Conservation (phyloP, 495 filamentous ascomycete species). For the Aspergillus avenaceus region DNA sequence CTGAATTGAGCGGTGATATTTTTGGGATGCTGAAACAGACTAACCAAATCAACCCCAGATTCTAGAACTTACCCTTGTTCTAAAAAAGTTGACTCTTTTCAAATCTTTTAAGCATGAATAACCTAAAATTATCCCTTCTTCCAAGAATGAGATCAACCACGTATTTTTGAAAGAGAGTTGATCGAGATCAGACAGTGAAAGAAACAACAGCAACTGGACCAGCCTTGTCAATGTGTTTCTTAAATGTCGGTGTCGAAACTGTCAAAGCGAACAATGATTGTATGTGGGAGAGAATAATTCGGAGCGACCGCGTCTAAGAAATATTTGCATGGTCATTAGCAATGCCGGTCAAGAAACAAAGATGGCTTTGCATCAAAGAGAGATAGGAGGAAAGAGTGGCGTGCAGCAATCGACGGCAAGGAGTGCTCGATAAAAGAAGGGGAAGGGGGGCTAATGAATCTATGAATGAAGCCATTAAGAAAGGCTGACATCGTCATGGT, state of each 20-base stretch:
- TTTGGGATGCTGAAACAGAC: not conserved
- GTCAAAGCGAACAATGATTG: not conserved
- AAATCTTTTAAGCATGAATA: slow-evolving; percentile 1
- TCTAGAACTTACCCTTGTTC: slow-evolving; percentile 5
- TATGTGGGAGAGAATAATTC: not conserved
- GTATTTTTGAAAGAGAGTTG: not conserved
- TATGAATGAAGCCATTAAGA: slow-evolving; percentile 10
- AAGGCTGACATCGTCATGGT: slow-evolving; percentile 4
- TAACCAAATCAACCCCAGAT: slow-evolving; percentile 3
- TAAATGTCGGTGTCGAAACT: slow-evolving; percentile 1
- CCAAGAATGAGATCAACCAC: not conserved
- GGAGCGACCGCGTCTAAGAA: slow-evolving; percentile 9
- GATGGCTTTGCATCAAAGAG: not conserved
- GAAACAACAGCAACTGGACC: slow-evolving; percentile 20
- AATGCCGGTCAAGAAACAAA: slow-evolving; percentile 5
- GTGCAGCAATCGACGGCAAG: slow-evolving; percentile 4
- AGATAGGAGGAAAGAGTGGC: slow-evolving; percentile 1
- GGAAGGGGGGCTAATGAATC: slow-evolving; percentile 1
- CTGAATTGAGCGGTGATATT: not conserved
- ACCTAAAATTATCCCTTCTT: not conserved
- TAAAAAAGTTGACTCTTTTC: not conserved
- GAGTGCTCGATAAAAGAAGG: slow-evolving; percentile 3
- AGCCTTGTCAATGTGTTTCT: slow-evolving; percentile 21
- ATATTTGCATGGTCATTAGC: slow-evolving; percentile 12
- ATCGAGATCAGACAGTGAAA: not conserved